Percentiles rank a stretch among this genome's conserved stretches.
Conservation (phyloP, 139 green algal genomes). For the Mesotaenium endlicherianum region DNA sequence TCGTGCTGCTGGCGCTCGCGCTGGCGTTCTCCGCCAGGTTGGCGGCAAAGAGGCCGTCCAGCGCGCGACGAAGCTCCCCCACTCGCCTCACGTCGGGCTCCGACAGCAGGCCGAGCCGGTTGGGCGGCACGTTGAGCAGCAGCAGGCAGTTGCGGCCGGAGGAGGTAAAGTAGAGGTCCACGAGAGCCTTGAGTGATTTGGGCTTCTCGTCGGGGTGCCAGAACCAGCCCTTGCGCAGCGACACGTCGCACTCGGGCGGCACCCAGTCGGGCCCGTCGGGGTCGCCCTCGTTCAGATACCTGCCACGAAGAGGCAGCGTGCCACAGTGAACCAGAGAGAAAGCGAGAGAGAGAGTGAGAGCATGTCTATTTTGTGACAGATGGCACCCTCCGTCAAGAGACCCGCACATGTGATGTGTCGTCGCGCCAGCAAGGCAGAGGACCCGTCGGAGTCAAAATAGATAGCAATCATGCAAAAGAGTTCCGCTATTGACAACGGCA, state of each 20-base stretch:
- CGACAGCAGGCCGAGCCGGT: not conserved
- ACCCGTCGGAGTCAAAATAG: too few relatives aligned
- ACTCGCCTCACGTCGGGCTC: not conserved
- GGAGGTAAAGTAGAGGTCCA: constrained; percentile 19
- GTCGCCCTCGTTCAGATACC: constrained; percentile 20
- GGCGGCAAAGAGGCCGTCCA: not conserved
- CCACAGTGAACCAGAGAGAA: not conserved
- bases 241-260: constrained; percentile 18
- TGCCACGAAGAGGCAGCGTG: not conserved
- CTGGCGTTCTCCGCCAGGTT: not conserved
- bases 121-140: constrained; percentile 17
- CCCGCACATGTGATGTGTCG: too few relatives aligned
- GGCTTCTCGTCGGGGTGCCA: not conserved
- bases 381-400: too few relatives aligned
- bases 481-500: too few relatives aligned
- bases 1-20: not conserved
- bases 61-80: not conserved
- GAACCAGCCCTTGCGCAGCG: constrained; percentile 17
- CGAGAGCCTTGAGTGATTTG: not conserved
- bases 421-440: too few relatives aligned
- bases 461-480: too few relatives aligned
- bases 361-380: too few relatives aligned
- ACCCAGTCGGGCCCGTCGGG: not conserved
- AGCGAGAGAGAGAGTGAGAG: too few relatives aligned
- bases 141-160: constrained; percentile 12